These are phyloP conservation scores for Mycosarcoma mackinlayi DNA, from an alignment of 1,284 basidiomycete species.

Conservation along the genomic window DNA sequence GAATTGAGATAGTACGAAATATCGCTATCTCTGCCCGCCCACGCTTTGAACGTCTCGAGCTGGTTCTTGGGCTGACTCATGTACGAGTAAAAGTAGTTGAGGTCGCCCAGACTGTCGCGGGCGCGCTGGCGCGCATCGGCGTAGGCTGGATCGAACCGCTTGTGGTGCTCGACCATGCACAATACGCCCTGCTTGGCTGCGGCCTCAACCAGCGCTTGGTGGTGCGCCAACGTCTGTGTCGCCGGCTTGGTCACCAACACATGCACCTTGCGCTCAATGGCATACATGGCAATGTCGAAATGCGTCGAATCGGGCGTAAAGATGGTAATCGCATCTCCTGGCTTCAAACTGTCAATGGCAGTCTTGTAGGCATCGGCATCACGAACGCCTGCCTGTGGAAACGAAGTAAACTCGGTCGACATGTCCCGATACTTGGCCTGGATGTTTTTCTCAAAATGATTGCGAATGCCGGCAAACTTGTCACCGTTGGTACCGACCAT, in stretches of 20 bases:
- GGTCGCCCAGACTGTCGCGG: conserved; percentile 82
- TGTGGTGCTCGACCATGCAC: conserved; percentile 87
- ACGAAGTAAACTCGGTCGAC: conserved; percentile 83
- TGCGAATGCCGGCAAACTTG: conserved; percentile 84
- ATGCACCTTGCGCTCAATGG: conserved; percentile 83
- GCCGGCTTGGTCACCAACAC: conserved; percentile 93
- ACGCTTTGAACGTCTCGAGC: conserved; percentile 89
- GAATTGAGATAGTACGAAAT: conserved; percentile 85
- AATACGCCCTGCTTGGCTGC: conserved; percentile 83
- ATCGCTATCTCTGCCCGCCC: conserved; percentile 87
- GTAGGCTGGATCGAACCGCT: conserved; percentile 87
- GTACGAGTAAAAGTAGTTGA: conserved; percentile 78
- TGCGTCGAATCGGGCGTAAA: conserved; percentile 84
- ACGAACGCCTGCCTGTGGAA: conserved; percentile 77
- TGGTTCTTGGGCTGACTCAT: conserved; percentile 97
- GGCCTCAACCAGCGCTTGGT: conserved; percentile 79
- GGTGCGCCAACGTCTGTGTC: conserved; percentile 83
- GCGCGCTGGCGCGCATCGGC: conserved; percentile 82
- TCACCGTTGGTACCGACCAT: conserved; percentile 86
- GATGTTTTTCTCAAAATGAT: conserved; percentile 85
- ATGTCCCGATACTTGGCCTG: conserved; percentile 84
- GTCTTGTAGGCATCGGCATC: conserved; percentile 86
- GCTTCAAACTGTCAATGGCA: conserved; percentile 81
- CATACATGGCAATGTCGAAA: conserved; percentile 84
- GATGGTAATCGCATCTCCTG: conserved; percentile 86